Evolutionary conservation across 1,284 basidiomycete genomes (phyloP), one percentile per base, ranked within the genome.

Genomic region (Cutaneotrichosporon cavernicola): DNA sequence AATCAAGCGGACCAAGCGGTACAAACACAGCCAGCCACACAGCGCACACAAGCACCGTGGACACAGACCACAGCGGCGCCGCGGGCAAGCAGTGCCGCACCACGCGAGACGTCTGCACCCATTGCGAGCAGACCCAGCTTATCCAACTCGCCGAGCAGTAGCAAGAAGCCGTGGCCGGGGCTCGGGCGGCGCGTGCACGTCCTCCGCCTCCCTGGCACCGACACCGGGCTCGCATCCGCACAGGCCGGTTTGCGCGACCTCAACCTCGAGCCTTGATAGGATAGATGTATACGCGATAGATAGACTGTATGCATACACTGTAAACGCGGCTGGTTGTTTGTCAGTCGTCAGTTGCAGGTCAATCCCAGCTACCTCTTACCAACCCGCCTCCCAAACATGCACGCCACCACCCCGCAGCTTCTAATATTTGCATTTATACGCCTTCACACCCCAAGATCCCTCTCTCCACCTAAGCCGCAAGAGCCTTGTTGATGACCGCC

Each of bases 131-230:
- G 50, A 26, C 67, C 68, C 16, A 9, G 38, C 3, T 34, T 61
- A n/a, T 21, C 53, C 14, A 68, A 65, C 49, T 72, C 79, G 81
- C 59, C 81, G 82, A 65, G 87, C 86, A 53, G 87, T 86, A 64
- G 60, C 26, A 74, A 78, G 13, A 80, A 87, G 58, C 91, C 92
- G 2, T 96, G 92, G 92, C 87, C 88, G 69, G 91, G 89, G 7
- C 80, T 95, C 26, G 85, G 87, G 11, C 69, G 65, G 53, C 49
- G 63, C 26, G 69, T 77, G 8, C 75, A 77, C 36, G 75, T 78
- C 14, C 57, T 80, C 30, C 52, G 22, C 8, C 60, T 80, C 40
- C 58, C 60, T 18, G 38, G 50, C 10, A 10, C 3, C 4, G 22
- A 3, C 26, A 26, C 26, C 26, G 26, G 7, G 18, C 22, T 52